A percentile compares a stretch with the other conserved stretches of the same genome.
phyloP scores from a whole-genome alignment of 495 filamentous ascomycete genomes.

The Bryoglossum gracile region DNA sequence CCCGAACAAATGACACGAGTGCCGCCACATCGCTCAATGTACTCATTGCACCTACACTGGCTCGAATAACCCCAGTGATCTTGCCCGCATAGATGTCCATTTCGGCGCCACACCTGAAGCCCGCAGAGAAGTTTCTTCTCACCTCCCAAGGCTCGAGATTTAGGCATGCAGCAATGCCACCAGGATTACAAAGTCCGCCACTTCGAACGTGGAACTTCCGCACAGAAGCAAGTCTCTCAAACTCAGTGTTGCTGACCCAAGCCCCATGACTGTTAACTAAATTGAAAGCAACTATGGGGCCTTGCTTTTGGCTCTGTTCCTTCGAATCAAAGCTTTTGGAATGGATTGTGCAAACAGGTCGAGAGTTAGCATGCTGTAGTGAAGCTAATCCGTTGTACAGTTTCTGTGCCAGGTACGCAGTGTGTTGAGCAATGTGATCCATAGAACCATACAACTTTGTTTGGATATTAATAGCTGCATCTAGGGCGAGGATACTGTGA shows the following conservation, averaged over 20 bases:
- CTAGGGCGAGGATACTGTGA: conserved; percentile 79
- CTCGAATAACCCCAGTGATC: conserved; percentile 78
- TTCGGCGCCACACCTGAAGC: conserved; percentile 71
- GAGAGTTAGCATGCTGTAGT: conserved; percentile 61
- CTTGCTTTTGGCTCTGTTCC: conserved; percentile 42
- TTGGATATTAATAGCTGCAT: conserved; percentile 65
- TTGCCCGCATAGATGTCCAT: conserved; percentile 75
- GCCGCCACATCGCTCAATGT: conserved; percentile 64
- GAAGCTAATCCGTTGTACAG: conserved; percentile 51
- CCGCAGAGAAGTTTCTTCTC: conserved; percentile 69
- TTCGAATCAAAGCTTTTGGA: conserved; percentile 27
- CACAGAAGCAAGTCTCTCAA: conserved; percentile 74
- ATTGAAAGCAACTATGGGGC: conserved; percentile 82
- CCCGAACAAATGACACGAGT: conserved; percentile 63
- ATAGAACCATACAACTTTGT: conserved; percentile 62
- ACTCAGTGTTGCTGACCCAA: conserved; percentile 74
- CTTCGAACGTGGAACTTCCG: conserved; percentile 76
- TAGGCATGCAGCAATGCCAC: conserved; percentile 65
- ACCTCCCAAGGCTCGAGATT: conserved; percentile 70
- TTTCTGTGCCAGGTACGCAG: conserved; percentile 51
- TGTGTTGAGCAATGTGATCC: conserved; percentile 65
- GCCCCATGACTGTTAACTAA: conserved; percentile 54
- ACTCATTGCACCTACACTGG: conserved; percentile 85
- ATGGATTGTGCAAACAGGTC: conserved; percentile 60
- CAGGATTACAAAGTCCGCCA: conserved; percentile 87